Evolutionary conservation across 2,329 filamentous ascomycete species (phyloP).

Genomic region (Claviceps lovelessii): DNA sequence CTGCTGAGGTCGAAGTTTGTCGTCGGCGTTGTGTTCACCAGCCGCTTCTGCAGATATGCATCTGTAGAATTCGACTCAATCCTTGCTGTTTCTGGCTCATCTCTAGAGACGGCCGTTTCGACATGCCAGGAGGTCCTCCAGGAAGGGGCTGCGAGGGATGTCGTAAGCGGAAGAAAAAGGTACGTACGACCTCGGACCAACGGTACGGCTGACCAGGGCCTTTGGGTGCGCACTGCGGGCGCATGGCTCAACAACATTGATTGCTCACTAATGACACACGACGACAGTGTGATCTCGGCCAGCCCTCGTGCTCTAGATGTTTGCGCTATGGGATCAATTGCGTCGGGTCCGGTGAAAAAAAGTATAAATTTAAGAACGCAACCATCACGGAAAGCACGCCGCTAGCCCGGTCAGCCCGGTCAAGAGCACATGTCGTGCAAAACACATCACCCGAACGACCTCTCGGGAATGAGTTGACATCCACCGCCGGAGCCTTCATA

Average conservation of each 20-base stretch:
- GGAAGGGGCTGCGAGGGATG: conserved; percentile 4
- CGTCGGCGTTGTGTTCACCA: background rate
- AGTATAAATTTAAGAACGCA: conserved; percentile 4
- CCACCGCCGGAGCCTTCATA: conserved; percentile 10
- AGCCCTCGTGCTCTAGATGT: conserved; percentile 5
- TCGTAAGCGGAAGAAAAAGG: conserved; percentile 6
- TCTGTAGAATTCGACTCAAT: background rate
- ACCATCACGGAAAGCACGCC: conserved; percentile 1
- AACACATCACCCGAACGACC: background rate
- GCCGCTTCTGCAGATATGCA: background rate
- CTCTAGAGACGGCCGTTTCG: background rate
- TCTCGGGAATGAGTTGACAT: conserved; percentile 1
- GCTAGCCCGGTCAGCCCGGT: background rate
- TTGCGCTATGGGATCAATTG: conserved; percentile 1
- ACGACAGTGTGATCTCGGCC: conserved; percentile 2
- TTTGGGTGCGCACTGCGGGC: background rate
- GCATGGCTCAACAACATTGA: background rate
- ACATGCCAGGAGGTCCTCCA: conserved; percentile 1
- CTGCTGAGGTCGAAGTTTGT: too few relatives aligned
- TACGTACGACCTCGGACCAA: background rate
- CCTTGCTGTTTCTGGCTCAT: background rate
- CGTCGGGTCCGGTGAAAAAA: conserved; percentile 2
- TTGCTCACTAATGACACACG: background rate
- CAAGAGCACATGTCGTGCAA: background rate
- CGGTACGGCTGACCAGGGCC: background rate